Evolutionary conservation across 108 stramenopile genomes (phyloP).

Genomic region (Nannochloropsis salina): DNA sequence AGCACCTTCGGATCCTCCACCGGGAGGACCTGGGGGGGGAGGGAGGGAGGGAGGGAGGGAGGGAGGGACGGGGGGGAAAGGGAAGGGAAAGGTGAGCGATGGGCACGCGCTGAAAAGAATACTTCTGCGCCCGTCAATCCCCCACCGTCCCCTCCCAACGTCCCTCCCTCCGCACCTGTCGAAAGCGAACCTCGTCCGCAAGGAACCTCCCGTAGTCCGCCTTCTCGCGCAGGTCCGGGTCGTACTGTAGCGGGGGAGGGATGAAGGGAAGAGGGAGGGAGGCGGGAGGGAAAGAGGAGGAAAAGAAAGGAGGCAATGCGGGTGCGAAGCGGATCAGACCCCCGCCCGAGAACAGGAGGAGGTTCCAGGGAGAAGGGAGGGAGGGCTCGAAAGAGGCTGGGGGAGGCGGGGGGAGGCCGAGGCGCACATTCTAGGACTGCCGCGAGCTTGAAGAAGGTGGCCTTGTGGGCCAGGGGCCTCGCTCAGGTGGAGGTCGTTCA

Average conservation of each 20-base stretch:
- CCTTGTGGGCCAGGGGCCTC: background rate
- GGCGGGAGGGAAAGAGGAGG: background rate
- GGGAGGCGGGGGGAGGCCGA: too few relatives aligned
- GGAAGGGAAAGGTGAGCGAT: background rate
- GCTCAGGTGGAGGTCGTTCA: background rate
- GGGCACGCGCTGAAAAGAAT: background rate
- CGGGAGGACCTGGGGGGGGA: slow-evolving; percentile 40
- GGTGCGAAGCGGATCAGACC: too few relatives aligned
- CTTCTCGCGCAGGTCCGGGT: background rate
- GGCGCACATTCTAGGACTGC: background rate
- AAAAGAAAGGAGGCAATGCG: too few relatives aligned
- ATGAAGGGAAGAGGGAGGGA: background rate
- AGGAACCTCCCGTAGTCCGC: background rate
- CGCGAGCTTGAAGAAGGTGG: background rate
- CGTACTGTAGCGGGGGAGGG: slow-evolving; percentile 1
- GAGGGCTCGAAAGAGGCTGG: background rate
- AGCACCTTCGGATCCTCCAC: slow-evolving; percentile 40
- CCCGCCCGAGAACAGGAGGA: too few relatives aligned
- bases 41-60: background rate
- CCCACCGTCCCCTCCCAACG: background rate
- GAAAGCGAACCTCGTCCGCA: background rate
- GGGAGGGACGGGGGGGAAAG: background rate
- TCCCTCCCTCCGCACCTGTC: slow-evolving; percentile 20
- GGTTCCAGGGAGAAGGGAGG: background rate
- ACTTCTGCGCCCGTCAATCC: background rate